Conservation (phyloP, 495 filamentous ascomycete genomes). For the Lentithecium fluviatile region DNA sequence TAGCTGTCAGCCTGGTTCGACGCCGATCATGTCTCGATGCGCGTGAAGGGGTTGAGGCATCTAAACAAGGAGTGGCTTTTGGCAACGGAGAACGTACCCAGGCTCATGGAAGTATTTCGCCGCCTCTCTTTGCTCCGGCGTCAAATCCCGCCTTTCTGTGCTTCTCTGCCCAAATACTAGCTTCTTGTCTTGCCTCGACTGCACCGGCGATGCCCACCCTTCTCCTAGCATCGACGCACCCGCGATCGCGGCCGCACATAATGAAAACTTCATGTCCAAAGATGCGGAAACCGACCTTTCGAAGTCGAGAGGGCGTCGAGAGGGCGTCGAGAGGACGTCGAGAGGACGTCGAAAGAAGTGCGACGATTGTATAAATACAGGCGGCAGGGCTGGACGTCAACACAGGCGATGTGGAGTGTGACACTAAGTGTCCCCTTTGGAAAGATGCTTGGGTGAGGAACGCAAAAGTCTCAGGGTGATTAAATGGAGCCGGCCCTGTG, state of each 20-base stretch:
- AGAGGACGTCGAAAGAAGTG: too few species aligned
- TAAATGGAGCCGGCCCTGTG: too few species aligned
- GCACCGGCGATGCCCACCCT: not conserved
- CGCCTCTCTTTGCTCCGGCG: not conserved
- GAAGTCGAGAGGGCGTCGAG: too few species aligned
- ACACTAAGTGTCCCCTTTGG: too few species aligned
- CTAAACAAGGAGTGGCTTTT: slow-evolving; percentile 1
- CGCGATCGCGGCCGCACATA: not conserved
- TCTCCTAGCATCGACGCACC: not conserved
- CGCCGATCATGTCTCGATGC: not conserved
- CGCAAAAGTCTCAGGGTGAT: too few species aligned
- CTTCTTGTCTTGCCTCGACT: slow-evolving; percentile 4
- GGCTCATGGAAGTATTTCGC: slow-evolving; percentile 36
- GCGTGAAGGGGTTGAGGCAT: not conserved
- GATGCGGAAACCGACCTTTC: too few species aligned
- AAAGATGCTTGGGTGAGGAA: too few species aligned
- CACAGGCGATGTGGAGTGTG: not conserved
- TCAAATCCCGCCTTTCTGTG: slow-evolving; percentile 1
- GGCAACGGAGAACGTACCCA: slow-evolving; percentile 19
- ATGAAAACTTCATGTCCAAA: not conserved
- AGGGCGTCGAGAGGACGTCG: too few species aligned
- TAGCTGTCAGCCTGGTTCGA: slow-evolving; percentile 9
- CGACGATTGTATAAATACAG: too few species aligned
- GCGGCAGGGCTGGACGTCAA: slow-evolving; percentile 18
- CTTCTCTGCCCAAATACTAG: not conserved